Percentiles rank a stretch among this genome's conserved stretches.
Evolutionary conservation across 2,329 filamentous ascomycete species (phyloP).

Genomic region (Salinomyces thailandicus): DNA sequence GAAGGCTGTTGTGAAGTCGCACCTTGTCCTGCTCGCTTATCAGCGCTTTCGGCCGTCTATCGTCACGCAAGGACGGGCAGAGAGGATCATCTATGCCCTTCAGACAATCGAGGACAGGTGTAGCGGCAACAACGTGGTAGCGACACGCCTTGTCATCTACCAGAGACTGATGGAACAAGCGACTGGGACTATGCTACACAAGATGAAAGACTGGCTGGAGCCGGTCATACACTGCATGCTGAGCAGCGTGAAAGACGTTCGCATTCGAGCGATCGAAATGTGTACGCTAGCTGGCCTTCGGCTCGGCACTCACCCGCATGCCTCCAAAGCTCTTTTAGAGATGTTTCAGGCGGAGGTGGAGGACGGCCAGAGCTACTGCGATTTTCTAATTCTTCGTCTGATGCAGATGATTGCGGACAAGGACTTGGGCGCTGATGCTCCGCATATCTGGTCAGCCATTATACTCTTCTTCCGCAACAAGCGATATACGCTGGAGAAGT

Average conservation of each 20-base stretch:
- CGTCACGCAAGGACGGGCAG: slow-evolving; percentile 61
- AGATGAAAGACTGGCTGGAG: slow-evolving; percentile 65
- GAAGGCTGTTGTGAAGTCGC: slow-evolving; percentile 67
- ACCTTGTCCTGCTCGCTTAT: slow-evolving; percentile 69
- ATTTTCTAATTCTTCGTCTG: slow-evolving; percentile 58
- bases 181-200: slow-evolving; percentile 56
- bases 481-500: slow-evolving; percentile 49
- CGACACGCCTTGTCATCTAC: slow-evolving; percentile 69
- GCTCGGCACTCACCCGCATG: slow-evolving; percentile 57
- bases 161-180: slow-evolving; percentile 64
- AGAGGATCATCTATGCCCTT: slow-evolving; percentile 59
- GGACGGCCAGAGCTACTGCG: slow-evolving; percentile 53
- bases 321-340: slow-evolving; percentile 57
- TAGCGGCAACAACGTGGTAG: slow-evolving; percentile 69
- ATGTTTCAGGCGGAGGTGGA: slow-evolving; percentile 44
- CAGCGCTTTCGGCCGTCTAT: slow-evolving; percentile 68
- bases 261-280: slow-evolving; percentile 61
- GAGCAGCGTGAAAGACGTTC: slow-evolving; percentile 65
- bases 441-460: slow-evolving; percentile 80
- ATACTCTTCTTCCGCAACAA: slow-evolving; percentile 62
- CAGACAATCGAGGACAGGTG: slow-evolving; percentile 63
- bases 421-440: slow-evolving; percentile 55
- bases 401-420: slow-evolving; percentile 53
- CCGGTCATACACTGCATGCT: slow-evolving; percentile 76
- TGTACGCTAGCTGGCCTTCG: slow-evolving; percentile 59